Percentiles rank a stretch among this genome's conserved stretches.
Conservation (phyloP, 192 early-diverging fungal species). For the Ramicandelaber brevisporus region DNA sequence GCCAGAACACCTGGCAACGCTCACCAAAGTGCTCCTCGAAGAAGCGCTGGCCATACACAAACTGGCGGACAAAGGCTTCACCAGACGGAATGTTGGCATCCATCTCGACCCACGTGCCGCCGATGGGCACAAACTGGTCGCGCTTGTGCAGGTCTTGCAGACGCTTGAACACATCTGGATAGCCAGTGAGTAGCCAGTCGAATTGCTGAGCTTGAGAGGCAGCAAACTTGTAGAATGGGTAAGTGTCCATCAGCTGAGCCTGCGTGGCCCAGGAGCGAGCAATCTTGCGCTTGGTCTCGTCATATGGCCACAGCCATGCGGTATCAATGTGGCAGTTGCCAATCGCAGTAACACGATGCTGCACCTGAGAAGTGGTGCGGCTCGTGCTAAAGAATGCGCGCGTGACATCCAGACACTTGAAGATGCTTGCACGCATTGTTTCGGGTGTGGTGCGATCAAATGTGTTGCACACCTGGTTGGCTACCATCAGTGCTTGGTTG, state of each 20-base stretch:
- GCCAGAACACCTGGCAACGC: conserved; percentile 62
- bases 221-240: conserved; percentile 74
- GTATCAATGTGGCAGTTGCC: conserved; percentile 88
- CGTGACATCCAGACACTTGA: conserved; percentile 16
- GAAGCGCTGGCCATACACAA: conserved; percentile 78
- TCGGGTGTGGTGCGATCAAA: conserved; percentile 25
- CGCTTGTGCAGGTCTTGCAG: conserved; percentile 38
- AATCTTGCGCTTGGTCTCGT: conserved; percentile 87
- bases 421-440: conserved; percentile 12
- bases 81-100: conserved; percentile 94
- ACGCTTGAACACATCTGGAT: conserved; percentile 57
- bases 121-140: conserved; percentile 79
- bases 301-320: conserved; percentile 95
- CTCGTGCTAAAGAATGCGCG: conserved; percentile 37
- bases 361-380: conserved; percentile 15
- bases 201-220: conserved; percentile 95
- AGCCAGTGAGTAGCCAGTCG: conserved; percentile 65
- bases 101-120: conserved; percentile 96
- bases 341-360: conserved; percentile 57
- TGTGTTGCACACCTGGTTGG: conserved; percentile 55
- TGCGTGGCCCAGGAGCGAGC: conserved; percentile 66
- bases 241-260: conserved; percentile 54
- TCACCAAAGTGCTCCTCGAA: conserved; percentile 54
- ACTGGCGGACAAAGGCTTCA: conserved; percentile 82
- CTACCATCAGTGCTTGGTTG: conserved; percentile 54